Conservation (phyloP, 768 basidiomycete species). For the Pilatotrama ljubarskyi region DNA sequence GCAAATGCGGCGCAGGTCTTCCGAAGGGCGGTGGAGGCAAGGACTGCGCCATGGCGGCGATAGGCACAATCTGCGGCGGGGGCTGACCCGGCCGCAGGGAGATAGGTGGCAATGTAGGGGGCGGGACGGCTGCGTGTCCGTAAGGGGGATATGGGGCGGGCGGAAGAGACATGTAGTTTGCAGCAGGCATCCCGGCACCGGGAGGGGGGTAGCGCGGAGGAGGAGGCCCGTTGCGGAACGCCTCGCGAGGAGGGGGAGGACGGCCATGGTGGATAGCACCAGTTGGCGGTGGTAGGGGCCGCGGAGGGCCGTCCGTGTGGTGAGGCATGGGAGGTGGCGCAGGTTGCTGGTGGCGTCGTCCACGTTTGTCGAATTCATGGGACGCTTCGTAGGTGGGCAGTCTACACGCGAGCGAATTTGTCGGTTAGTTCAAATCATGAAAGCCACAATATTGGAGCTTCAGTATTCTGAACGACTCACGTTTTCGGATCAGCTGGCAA, state of each 20-base stretch:
- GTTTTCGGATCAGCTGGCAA: slow-evolving; percentile 82
- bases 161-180: slow-evolving; percentile 8
- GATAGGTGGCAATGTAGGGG: slow-evolving; percentile 22
- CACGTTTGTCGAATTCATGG: slow-evolving; percentile 79
- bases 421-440: neutral
- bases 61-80: slow-evolving; percentile 16
- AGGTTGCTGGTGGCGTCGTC: slow-evolving; percentile 47
- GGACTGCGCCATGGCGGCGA: slow-evolving; percentile 3
- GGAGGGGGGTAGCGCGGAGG: slow-evolving; percentile 15
- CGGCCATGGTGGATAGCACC: slow-evolving; percentile 28
- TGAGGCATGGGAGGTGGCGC: slow-evolving; percentile 25
- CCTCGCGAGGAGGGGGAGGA: slow-evolving; percentile 38
- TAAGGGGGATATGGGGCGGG: slow-evolving; percentile 13
- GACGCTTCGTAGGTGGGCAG: slow-evolving; percentile 79
- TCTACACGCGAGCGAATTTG: slow-evolving; percentile 40
- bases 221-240: slow-evolving; percentile 34
- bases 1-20: slow-evolving; percentile 15
- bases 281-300: slow-evolving; percentile 30
- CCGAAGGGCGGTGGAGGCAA: slow-evolving; percentile 18
- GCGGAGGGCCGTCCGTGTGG: slow-evolving; percentile 17
- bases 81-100: slow-evolving; percentile 24
- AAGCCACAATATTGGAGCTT: neutral
- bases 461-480: slow-evolving; percentile 41
- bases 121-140: slow-evolving; percentile 5
- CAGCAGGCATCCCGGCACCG: slow-evolving; percentile 8